Evolutionary conservation across 495 filamentous ascomycete species (phyloP).

Genomic region (Talaromyces ruber): DNA sequence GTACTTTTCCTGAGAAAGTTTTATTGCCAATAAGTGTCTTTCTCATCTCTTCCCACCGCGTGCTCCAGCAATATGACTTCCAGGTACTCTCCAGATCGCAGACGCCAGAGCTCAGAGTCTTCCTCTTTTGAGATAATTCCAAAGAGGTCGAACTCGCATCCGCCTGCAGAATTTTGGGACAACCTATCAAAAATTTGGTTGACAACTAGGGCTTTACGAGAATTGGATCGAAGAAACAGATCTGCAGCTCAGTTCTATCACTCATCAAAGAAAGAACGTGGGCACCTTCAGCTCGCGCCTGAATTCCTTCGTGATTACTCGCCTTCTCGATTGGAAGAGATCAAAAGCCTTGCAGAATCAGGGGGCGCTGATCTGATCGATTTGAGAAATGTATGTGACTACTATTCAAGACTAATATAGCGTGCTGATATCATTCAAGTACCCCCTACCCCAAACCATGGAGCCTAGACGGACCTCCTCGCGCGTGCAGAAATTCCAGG

Average conservation of each 20-base stretch:
- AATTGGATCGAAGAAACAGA: not conserved
- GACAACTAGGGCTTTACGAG: not conserved
- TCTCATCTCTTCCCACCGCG: too few species aligned
- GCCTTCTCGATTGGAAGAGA: not conserved
- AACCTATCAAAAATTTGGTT: not conserved
- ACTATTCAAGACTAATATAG: too few species aligned
- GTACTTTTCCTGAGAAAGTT: too few species aligned
- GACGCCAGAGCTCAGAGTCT: too few species aligned
- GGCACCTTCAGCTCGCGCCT: too few species aligned
- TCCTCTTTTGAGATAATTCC: too few species aligned
- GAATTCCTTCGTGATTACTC: not conserved
- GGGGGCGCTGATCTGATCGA: not conserved
- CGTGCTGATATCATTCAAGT: too few species aligned
- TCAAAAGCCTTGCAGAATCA: not conserved
- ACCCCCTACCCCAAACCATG: not conserved
- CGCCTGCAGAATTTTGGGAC: not conserved
- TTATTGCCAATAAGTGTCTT: too few species aligned
- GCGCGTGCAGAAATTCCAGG: not conserved
- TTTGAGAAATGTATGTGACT: not conserved
- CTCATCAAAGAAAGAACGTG: too few species aligned
- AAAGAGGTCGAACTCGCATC: not conserved
- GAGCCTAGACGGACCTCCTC: not conserved
- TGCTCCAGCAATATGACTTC: too few species aligned
- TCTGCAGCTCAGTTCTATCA: too few species aligned
- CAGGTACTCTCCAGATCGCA: too few species aligned